phyloP scores from a whole-genome alignment of 257 asterid genomes.

The Knoxia roxburghii region DNA sequence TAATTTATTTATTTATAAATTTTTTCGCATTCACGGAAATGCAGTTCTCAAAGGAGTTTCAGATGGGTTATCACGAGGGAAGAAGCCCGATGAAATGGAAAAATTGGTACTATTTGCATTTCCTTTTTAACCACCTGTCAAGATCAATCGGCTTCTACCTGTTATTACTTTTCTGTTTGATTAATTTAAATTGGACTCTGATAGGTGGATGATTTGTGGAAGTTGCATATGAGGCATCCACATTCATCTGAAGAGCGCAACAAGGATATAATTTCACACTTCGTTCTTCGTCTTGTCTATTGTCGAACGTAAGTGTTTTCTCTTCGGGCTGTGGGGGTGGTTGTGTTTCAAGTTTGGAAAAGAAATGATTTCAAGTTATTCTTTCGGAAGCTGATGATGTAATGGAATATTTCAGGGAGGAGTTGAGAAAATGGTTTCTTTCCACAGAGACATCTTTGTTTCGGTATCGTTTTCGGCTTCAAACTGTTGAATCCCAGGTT shows the following conservation, averaged over 20 bases:
- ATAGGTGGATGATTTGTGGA: slow-evolving; percentile 60
- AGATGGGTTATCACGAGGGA: slow-evolving; percentile 82
- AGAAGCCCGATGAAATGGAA: slow-evolving; percentile 73
- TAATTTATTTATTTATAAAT: background rate
- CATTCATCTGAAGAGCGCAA: slow-evolving; percentile 52
- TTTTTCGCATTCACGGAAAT: too few species aligned
- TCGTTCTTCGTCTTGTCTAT: slow-evolving; percentile 87
- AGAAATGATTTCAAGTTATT: background rate
- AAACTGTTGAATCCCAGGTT: slow-evolving; percentile 67
- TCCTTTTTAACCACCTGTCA: background rate
- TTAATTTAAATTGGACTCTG: slow-evolving; percentile 3
- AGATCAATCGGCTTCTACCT: background rate
- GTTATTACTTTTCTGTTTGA: background rate
- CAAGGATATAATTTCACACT: slow-evolving; percentile 89
- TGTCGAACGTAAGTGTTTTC: slow-evolving; percentile 70
- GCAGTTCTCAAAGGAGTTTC: slow-evolving; percentile 87
- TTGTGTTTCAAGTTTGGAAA: too few species aligned
- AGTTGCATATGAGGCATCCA: slow-evolving; percentile 57
- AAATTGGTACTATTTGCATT: slow-evolving; percentile 36
- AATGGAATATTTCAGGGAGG: slow-evolving; percentile 49
- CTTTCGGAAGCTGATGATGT: slow-evolving; percentile 1
- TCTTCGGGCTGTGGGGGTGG: too few species aligned
- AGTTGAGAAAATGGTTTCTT: slow-evolving; percentile 87
- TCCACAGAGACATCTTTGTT: slow-evolving; percentile 82
- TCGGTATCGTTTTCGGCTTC: slow-evolving; percentile 61